Evolutionary conservation across 257 asterid genomes (phyloP).

Genomic region (Coffea eugenioides): DNA sequence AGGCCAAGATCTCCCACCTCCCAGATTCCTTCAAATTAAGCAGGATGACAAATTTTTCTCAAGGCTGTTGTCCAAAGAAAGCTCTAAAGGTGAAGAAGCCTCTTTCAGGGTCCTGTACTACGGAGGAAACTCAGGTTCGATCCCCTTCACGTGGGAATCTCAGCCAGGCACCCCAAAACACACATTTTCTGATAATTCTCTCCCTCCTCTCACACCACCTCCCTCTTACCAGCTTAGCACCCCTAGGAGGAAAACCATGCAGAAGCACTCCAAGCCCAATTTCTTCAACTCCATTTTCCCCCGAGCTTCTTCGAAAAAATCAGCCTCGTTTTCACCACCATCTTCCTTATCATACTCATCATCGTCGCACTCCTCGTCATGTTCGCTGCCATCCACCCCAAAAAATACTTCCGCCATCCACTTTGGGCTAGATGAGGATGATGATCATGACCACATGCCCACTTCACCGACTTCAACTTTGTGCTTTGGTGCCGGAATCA

Average conservation of each 20-base stretch:
- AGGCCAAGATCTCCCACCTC: conserved; percentile 22
- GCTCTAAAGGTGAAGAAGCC: conserved; percentile 44
- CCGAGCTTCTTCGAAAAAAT: conserved; percentile 24
- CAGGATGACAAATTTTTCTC: conserved; percentile 41
- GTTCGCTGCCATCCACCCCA: conserved; percentile 43
- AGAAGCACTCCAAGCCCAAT: conserved; percentile 26
- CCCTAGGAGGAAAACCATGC: conserved; percentile 15
- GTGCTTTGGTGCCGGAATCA: conserved; percentile 31
- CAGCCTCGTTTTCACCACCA: conserved; percentile 7
- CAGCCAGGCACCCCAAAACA: conserved; percentile 85
- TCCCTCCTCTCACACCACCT: conserved; percentile 80
- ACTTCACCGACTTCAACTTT: conserved; percentile 38
- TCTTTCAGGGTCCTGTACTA: conserved; percentile 61
- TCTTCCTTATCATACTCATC: conserved; percentile 19
- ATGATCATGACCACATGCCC: conserved; percentile 7
- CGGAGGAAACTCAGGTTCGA: conserved; percentile 57
- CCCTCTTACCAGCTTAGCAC: conserved; percentile 45
- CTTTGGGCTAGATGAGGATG: conserved; percentile 19
- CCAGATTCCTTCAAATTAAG: conserved; percentile 30
- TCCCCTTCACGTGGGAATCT: conserved; percentile 83
- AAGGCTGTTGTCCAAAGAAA: conserved; percentile 43
- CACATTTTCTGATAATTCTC: conserved; percentile 31
- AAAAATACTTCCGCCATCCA: conserved; percentile 17
- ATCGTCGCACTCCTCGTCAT: conserved; percentile 33
- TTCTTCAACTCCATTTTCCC: conserved; percentile 33